Conservation (phyloP, 2,329 filamentous ascomycete species). For the Decorospora gaudefroyi region DNA sequence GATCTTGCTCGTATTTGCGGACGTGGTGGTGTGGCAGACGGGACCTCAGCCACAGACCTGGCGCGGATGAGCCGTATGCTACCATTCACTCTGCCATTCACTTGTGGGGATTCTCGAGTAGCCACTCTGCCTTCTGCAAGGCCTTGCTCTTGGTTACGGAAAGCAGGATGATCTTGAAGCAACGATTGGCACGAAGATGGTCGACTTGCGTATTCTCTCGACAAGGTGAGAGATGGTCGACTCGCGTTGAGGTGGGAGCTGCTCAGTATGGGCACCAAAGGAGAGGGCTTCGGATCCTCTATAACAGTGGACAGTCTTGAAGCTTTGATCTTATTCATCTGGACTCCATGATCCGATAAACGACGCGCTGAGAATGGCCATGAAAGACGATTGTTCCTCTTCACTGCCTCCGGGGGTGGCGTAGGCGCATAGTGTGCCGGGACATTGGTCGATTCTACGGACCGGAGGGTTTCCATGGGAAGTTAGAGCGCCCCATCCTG, state of each 20-base stretch:
- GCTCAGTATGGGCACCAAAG: slow-evolving; percentile 30
- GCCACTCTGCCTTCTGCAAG: background rate
- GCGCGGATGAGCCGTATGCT: slow-evolving; percentile 30
- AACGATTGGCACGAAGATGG: slow-evolving; percentile 35
- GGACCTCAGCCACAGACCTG: slow-evolving; percentile 33
- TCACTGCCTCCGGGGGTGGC: slow-evolving; percentile 26
- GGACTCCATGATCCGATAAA: slow-evolving; percentile 31
- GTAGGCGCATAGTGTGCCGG: slow-evolving; percentile 31
- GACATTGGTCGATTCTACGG: slow-evolving; percentile 18
- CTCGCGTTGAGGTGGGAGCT: slow-evolving; percentile 13
- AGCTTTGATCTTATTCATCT: slow-evolving; percentile 35
- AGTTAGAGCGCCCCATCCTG: slow-evolving; percentile 50
- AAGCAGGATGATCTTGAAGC: slow-evolving; percentile 36
- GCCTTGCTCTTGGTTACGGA: slow-evolving; percentile 22
- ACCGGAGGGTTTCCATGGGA: slow-evolving; percentile 48
- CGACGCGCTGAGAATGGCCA: slow-evolving; percentile 40
- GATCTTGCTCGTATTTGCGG: slow-evolving; percentile 34
- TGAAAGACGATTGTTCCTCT: slow-evolving; percentile 31
- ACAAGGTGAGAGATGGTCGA: slow-evolving; percentile 16
- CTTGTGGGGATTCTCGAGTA: background rate
- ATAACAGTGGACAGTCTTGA: slow-evolving; percentile 46
- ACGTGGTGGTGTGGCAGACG: slow-evolving; percentile 15
- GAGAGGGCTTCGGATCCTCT: slow-evolving; percentile 46
- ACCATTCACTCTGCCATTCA: slow-evolving; percentile 6
- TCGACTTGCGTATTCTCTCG: slow-evolving; percentile 25